Conservation (phyloP, 805 yeast species). For the Starmerella floricola region DNA sequence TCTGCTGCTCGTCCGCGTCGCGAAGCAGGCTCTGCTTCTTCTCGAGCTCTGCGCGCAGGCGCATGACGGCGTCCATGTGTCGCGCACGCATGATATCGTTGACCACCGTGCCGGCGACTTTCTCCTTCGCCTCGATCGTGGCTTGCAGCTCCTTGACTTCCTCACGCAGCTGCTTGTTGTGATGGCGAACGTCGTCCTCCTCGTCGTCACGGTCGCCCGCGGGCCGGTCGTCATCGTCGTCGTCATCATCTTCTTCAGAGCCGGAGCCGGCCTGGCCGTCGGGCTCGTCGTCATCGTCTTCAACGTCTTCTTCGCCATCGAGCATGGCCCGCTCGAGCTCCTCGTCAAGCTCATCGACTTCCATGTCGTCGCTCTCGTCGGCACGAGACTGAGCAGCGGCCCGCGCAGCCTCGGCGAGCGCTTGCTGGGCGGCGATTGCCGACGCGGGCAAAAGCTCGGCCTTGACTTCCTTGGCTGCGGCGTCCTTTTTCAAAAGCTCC, state of each 20-base stretch:
- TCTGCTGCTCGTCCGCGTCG: constrained; percentile 24
- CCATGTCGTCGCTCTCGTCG: constrained; percentile 29
- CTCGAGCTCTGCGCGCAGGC: constrained; percentile 71
- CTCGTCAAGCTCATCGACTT: constrained; percentile 25
- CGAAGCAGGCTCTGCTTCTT: constrained; percentile 59
- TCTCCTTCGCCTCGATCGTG: constrained; percentile 63
- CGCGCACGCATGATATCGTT: constrained; percentile 81
- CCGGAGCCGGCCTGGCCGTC: constrained; percentile 29
- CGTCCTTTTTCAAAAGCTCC: constrained; percentile 61
- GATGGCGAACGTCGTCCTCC: constrained; percentile 43
- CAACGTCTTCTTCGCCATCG: constrained; percentile 26
- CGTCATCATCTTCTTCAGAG: constrained; percentile 44
- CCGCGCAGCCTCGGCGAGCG: constrained; percentile 26
- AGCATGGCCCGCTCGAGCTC: constrained; percentile 28
- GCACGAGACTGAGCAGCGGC: constrained; percentile 30
- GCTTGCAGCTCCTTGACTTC: constrained; percentile 72
- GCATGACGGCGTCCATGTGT: constrained; percentile 65
- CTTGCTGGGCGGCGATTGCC: constrained; percentile 27
- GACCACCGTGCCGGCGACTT: constrained; percentile 55
- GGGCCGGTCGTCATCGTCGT: constrained; percentile 44
- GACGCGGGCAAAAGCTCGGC: constrained; percentile 53
- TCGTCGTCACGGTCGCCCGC: constrained; percentile 41
- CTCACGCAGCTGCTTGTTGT: constrained; percentile 65
- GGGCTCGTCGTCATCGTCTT: constrained; percentile 21
- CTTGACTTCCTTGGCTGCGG: constrained; percentile 66